Conservation (phyloP, 331 rosid species). For the Malus hybrid region DNA sequence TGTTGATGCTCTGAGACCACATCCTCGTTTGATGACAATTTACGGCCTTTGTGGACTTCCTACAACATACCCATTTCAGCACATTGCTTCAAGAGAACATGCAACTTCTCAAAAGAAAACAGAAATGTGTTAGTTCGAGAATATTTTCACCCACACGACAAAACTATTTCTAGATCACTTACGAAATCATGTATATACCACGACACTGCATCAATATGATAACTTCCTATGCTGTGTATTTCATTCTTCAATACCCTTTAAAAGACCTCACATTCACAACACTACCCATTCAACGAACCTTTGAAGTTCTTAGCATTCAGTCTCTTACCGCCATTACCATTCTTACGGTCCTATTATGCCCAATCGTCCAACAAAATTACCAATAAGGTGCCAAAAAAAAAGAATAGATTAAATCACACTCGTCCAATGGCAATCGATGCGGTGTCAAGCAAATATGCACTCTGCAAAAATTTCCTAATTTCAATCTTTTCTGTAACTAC, state of each 20-base stretch:
- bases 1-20: slow-evolving; percentile 31
- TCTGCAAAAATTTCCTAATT: background rate
- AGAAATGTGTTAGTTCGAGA: background rate
- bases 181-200: background rate
- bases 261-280: background rate
- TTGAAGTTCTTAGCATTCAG: background rate
- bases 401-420: too few species aligned
- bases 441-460: too few species aligned
- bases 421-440: too few species aligned
- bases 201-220: background rate
- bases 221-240: background rate
- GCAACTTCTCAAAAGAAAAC: background rate
- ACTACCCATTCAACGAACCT: background rate
- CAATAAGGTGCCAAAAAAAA: background rate
- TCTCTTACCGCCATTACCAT: background rate
- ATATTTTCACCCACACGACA: background rate
- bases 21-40: slow-evolving; percentile 39
- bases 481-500: background rate
- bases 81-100: slow-evolving; percentile 11
- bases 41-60: slow-evolving; percentile 36
- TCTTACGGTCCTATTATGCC: background rate
- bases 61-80: slow-evolving; percentile 29
- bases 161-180: background rate
- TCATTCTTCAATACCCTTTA: background rate
- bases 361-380: too few species aligned